phyloP scores from a whole-genome alignment of 306 rosid species.

The Citrullus colocynthis region DNA sequence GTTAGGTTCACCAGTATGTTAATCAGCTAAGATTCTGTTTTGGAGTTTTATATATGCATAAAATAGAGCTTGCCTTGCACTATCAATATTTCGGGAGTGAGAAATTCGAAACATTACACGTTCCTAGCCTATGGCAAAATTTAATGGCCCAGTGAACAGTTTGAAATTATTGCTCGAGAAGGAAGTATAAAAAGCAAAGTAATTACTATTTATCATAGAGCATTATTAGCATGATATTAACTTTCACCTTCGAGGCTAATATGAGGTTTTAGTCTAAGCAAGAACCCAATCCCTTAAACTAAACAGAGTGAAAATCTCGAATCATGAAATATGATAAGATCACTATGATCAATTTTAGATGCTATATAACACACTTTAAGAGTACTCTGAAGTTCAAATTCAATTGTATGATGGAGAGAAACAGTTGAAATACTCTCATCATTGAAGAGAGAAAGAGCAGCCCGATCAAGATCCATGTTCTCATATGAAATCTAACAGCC shows the following conservation, averaged over 20 bases:
- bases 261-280: neutral
- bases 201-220: neutral
- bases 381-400: neutral
- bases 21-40: neutral
- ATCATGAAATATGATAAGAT: neutral
- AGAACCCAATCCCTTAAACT: neutral
- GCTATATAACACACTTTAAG: neutral
- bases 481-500: neutral
- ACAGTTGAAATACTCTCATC: neutral
- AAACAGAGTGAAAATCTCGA: neutral
- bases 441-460: neutral
- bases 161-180: neutral
- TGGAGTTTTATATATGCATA: neutral
- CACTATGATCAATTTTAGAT: neutral
- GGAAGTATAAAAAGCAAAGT: neutral
- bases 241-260: neutral
- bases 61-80: neutral
- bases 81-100: neutral
- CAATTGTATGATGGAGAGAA: neutral
- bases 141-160: neutral
- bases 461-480: neutral
- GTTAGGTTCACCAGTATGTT: constrained; percentile 4
- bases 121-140: neutral
- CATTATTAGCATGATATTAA: neutral
- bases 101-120: neutral